Evolutionary conservation across 2,329 filamentous ascomycete genomes (phyloP).

Genomic region (Penicillium crustosum): DNA sequence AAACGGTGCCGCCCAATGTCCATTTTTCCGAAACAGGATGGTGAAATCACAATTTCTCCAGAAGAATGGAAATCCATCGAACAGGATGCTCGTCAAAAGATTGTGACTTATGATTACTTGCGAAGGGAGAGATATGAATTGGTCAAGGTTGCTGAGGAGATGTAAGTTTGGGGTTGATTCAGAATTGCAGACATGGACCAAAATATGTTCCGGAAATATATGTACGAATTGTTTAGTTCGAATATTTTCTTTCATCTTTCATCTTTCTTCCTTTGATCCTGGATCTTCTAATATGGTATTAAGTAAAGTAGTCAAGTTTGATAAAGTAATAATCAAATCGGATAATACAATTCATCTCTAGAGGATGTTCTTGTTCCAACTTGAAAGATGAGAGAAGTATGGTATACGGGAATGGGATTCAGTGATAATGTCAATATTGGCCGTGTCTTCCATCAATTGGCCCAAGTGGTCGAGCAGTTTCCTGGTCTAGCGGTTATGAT

Average conservation of each 20-base stretch:
- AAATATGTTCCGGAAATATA: not conserved
- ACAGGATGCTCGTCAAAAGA: not conserved
- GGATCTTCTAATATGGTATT: not conserved
- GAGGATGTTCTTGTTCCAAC: not conserved
- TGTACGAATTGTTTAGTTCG: not conserved
- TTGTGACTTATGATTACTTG: constrained; percentile 2
- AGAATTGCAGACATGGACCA: no score
- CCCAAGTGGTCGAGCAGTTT: not conserved
- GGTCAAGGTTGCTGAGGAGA: not conserved
- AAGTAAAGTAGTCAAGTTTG: not conserved
- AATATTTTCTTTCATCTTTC: not conserved
- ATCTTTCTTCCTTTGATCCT: not conserved
- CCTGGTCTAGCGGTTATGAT: constrained; percentile 13
- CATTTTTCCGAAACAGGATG: constrained; percentile 21
- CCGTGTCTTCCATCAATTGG: not conserved
- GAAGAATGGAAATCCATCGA: constrained; percentile 18
- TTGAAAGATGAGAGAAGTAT: no score
- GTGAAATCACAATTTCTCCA: constrained; percentile 15
- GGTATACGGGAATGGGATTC: no score
- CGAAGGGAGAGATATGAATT: not conserved
- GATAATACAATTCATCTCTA: not conserved
- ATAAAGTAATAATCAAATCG: not conserved
- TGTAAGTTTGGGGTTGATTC: not conserved
- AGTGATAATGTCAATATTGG: not conserved
- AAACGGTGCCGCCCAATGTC: constrained; percentile 18